Conservation (phyloP, 371 early-diverging fungal species). For the Homolaphlyctis polyrhiza region DNA sequence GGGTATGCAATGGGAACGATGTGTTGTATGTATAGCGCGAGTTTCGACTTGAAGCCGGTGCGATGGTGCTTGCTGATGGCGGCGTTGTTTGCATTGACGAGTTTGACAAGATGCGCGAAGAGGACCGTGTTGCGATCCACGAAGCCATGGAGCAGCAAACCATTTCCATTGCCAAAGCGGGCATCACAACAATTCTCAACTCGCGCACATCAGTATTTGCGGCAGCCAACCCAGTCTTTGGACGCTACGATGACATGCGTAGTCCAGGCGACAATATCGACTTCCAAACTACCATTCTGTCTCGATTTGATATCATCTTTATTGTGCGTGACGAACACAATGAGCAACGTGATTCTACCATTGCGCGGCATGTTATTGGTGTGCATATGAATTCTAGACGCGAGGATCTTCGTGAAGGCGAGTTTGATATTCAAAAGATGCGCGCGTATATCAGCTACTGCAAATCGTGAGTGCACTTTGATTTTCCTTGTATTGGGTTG, state of each 20-base stretch:
- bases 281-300: slow-evolving; percentile 98
- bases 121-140: slow-evolving; percentile 99
- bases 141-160: slow-evolving; percentile 99
- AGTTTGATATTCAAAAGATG: slow-evolving; percentile 89
- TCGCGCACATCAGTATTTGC: slow-evolving; percentile 98
- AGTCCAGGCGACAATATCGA: slow-evolving; percentile 98
- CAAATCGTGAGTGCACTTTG: slow-evolving; percentile 58
- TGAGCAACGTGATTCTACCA: slow-evolving; percentile 61
- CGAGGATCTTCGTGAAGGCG: slow-evolving; percentile 37
- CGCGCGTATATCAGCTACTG: slow-evolving; percentile 91
- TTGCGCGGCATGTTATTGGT: slow-evolving; percentile 89
- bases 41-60: slow-evolving; percentile 99
- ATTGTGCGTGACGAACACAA: slow-evolving; percentile 64
- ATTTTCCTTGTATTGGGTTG: background rate
- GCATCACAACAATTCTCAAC: slow-evolving; percentile 99
- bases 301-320: slow-evolving; percentile 97
- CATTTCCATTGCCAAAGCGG: slow-evolving; percentile 99
- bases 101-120: slow-evolving; percentile 99
- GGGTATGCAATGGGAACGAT: background rate
- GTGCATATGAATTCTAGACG: slow-evolving; percentile 73
- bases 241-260: slow-evolving; percentile 98
- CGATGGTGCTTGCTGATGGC: slow-evolving; percentile 99
- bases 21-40: slow-evolving; percentile 74
- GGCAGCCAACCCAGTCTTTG: slow-evolving; percentile 99
- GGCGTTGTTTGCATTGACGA: slow-evolving; percentile 99